Base-by-base conservation (phyloP, 2,329 filamentous ascomycete species). In the Shiraia sp. region DNA sequence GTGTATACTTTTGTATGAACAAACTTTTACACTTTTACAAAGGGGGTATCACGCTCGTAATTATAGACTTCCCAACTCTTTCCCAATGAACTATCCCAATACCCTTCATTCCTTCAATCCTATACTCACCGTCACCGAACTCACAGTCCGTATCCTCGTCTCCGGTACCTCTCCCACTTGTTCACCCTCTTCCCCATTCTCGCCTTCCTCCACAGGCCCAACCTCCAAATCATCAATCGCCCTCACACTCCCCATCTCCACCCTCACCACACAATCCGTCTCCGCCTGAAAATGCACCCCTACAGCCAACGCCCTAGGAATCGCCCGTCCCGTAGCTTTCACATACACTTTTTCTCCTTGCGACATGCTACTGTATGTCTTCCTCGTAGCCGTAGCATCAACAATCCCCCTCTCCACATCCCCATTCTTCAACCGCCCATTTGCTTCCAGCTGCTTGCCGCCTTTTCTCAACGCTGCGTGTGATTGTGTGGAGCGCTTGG, bases 161-260 rank as follows among this genome's bases (percentile, higher is more conserved):
- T 74, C 71, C 0, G 70, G 69, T 2, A 72, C 40, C 48, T 35
- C 33, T 49, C 49, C 60, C 53, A 51, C 48, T 45, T 26, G 28
- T 38, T 27, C 39, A 28, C 26, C 33, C 36, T 36, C 36, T 4
- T 32, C 28, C 42, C 31, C 33, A n/a, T 26, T 39, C 10, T 47
- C 44, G 10, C 26, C 33, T 6, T 40, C 47, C n/a, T 25, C 29
- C 9, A 10, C 28, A 27, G 17, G 24, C 32, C 14, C 32, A 29
- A 61, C 53, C 27, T 82, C 71, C 22, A 89, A 71, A 63, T 89
- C 86, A 59, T 90, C 86, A 31, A 89, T 75, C 2, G 82, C 79
- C n/a, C 75, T 75, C 12, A 86, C 73, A 36, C 78, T 87, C 42
- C 79, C 77, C 32, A 85, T 88, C 61, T 76, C 73, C 36, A 88